phyloP scores from a whole-genome alignment of 2,329 filamentous ascomycete species.

The Epichloe sibirici region DNA sequence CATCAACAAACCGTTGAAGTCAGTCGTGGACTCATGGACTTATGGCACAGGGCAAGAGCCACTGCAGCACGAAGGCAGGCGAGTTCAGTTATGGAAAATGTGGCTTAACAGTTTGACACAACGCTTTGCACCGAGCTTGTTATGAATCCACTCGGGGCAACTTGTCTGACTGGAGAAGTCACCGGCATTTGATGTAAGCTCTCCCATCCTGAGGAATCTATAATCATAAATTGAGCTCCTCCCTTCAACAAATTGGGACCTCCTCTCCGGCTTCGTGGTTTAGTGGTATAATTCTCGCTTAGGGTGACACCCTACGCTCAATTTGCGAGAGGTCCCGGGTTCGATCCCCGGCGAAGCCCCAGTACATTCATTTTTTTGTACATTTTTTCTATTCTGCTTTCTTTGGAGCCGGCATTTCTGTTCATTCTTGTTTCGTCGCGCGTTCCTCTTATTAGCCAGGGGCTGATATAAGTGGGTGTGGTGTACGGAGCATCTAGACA shows the following conservation, averaged over 20 bases:
- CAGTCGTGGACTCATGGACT: too few species aligned
- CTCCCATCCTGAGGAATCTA: fast-evolving
- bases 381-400: not conserved
- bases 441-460: not conserved
- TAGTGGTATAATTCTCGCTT: constrained; percentile 9
- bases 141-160: too few species aligned
- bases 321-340: constrained; percentile 8
- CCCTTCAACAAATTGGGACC: not conserved
- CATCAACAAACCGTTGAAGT: too few species aligned
- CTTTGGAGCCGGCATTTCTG: not conserved
- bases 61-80: too few species aligned
- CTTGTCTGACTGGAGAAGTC: too few species aligned
- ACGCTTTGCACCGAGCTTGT: too few species aligned
- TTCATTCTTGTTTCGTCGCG: not conserved
- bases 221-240: fast-evolving
- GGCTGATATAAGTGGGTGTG: too few species aligned
- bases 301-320: constrained; percentile 5
- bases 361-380: not conserved
- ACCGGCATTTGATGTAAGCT: too few species aligned
- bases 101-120: too few species aligned
- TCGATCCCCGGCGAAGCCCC: constrained; percentile 7
- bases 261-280: constrained; percentile 5
- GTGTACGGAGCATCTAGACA: too few species aligned
- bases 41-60: too few species aligned
- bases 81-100: too few species aligned